Evolutionary conservation across 2,329 filamentous ascomycete genomes (phyloP).

Genomic region (Epicoccum sorghinum): DNA sequence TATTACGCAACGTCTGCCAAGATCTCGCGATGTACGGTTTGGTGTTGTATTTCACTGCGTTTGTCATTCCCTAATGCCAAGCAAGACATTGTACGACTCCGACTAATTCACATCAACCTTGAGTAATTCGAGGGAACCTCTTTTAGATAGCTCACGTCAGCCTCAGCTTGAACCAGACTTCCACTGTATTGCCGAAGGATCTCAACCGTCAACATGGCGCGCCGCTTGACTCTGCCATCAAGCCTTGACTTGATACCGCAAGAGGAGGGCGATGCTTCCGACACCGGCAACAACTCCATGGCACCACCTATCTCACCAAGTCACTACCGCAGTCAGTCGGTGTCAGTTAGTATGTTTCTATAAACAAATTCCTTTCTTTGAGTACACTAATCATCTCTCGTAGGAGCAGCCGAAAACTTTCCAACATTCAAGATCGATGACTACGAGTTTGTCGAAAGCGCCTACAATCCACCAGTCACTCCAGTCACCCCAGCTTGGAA

Average conservation of each 20-base stretch:
- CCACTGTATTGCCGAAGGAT: not conserved
- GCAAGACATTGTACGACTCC: not conserved
- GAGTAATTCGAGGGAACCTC: too few species aligned
- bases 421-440: not conserved
- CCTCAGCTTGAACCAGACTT: not conserved
- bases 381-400: too few species aligned
- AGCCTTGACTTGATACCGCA: not conserved
- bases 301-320: too few species aligned
- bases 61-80: constrained; percentile 12
- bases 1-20: not conserved
- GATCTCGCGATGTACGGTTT: constrained; percentile 7
- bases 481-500: not conserved
- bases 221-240: not conserved
- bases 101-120: not conserved
- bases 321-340: too few species aligned
- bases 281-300: not conserved
- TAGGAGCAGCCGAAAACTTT: not conserved
- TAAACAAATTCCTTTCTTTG: too few species aligned
- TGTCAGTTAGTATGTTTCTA: too few species aligned
- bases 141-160: too few species aligned
- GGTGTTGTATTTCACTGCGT: constrained; percentile 11
- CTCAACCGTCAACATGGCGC: not conserved
- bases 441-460: not conserved
- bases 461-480: not conserved
- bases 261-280: not conserved